phyloP scores from a whole-genome alignment of 257 asterid genomes.

The Cordia subcordata region DNA sequence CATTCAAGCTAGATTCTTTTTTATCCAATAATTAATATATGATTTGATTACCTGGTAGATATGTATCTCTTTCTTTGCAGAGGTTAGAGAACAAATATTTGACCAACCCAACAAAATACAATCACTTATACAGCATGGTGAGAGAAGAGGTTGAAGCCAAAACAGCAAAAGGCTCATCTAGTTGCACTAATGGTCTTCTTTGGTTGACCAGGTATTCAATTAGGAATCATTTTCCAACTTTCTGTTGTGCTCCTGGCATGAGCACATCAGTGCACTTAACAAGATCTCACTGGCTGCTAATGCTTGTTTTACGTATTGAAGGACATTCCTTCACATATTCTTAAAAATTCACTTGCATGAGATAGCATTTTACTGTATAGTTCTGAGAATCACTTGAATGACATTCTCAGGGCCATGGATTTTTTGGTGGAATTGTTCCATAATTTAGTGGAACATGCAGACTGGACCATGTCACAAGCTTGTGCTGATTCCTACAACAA shows the following conservation, averaged over 20 bases:
- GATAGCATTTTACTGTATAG: constrained; percentile 1
- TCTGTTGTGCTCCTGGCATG: background rate
- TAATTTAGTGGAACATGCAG: constrained; percentile 69
- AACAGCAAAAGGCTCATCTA: constrained; percentile 88
- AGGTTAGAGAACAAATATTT: constrained; percentile 85
- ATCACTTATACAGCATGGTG: constrained; percentile 73
- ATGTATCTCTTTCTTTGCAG: constrained; percentile 24
- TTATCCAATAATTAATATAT: background rate
- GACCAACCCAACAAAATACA: constrained; percentile 62
- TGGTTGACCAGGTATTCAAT: constrained; percentile 88
- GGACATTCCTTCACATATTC: background rate
- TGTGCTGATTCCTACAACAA: constrained; percentile 74
- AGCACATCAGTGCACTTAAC: background rate
- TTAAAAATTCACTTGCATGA: constrained; percentile 4
- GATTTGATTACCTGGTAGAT: constrained; percentile 8
- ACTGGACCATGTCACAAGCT: constrained; percentile 92
- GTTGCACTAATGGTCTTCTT: constrained; percentile 95
- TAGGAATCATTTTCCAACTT: constrained; percentile 5
- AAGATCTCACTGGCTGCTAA: no score
- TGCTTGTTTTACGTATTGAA: constrained; percentile 1
- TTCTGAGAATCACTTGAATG: background rate
- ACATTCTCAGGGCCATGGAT: constrained; percentile 85
- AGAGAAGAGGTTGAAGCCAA: constrained; percentile 86
- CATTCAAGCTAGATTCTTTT: background rate
- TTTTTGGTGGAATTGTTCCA: constrained; percentile 77